Percentiles rank a stretch among this genome's conserved stretches.
These are phyloP conservation scores for Verticillium dahliae DNA, from an alignment of 2,329 filamentous ascomycete species.

Conservation along the genomic window DNA sequence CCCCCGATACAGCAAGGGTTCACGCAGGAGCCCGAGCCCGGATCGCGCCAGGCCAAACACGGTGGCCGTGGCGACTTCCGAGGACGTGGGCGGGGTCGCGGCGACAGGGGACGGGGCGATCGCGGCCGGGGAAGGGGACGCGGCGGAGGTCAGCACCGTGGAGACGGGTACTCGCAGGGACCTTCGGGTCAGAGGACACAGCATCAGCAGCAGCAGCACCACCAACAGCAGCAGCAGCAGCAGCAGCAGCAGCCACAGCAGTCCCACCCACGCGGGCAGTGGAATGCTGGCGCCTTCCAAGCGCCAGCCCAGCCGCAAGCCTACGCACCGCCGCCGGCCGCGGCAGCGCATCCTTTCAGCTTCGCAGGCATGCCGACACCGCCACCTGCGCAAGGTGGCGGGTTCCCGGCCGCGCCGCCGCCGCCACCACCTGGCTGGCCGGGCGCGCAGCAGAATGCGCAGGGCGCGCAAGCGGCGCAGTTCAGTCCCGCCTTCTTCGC, in stretches of 20 bases:
- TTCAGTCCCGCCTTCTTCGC: slow-evolving; percentile 54
- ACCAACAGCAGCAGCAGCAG: slow-evolving; percentile 16
- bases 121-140: slow-evolving; percentile 27
- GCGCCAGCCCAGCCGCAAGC: background rate
- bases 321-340: background rate
- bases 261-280: slow-evolving; percentile 12
- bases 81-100: slow-evolving; percentile 35
- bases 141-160: slow-evolving; percentile 23
- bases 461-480: slow-evolving; percentile 34
- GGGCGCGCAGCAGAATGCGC: slow-evolving; percentile 19
- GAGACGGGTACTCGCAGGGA: slow-evolving; percentile 31
- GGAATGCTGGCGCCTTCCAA: background rate
- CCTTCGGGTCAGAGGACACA: slow-evolving; percentile 17
- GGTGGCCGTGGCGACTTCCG: slow-evolving; percentile 38
- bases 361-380: slow-evolving; percentile 34
- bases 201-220: slow-evolving; percentile 22
- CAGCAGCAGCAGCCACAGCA: slow-evolving; percentile 16
- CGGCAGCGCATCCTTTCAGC: slow-evolving; percentile 27
- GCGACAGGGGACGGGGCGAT: slow-evolving; percentile 29
- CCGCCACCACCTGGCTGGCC: slow-evolving; percentile 33
- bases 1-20: slow-evolving; percentile 38
- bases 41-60: slow-evolving; percentile 20
- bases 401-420: slow-evolving; percentile 30
- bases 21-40: slow-evolving; percentile 28
- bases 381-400: slow-evolving; percentile 20